Base-by-base conservation (phyloP, 169 alveolate genomes). In the Eimeria necatrix region DNA sequence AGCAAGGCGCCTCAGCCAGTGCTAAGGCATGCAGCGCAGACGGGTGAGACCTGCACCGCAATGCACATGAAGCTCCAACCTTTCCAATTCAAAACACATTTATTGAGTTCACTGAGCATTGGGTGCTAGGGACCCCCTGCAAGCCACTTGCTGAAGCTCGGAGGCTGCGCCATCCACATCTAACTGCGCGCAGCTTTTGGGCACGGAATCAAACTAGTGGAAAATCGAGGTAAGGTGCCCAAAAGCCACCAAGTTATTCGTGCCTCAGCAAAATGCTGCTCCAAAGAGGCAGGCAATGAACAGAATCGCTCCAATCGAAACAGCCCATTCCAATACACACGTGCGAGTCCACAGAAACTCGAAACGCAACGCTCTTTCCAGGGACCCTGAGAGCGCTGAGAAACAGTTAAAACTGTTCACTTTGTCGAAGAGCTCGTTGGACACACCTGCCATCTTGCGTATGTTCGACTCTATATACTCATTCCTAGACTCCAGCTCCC, bases 271-370 rank as follows among this genome's bases (percentile, higher is more conserved):
- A 26, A 52, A 22, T 7, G n/a, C 9, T n/a, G 89, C 46, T 49
- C 49, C 32, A 22, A 49, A 80, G 18, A 80, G 51, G 48, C 26
- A 51, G 71, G 41, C 59, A 49, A 24, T 6, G 12, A 80, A 20
- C 89, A 80, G n/a, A 9, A 32, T 7, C n/a, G 20, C 18, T 68
- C 89, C 89, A n/a, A 80, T 10, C 22, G 89, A 48, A 10, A 80
- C 51, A 8, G 71, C 71, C 26, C 70, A 80, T 20, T 80, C 89
- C 6, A n/a, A 68, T 9, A 22, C 9, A 70, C 18, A 26, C 18
- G 48, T 80, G 68, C 89, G 89, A n/a, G 71, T 5, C 89, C 89
- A 80, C 73, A 80, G 61, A n/a, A 12, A 18, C 46, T 80, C 89
- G 20, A 80, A 0, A 8, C 73, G 4, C 73, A 51, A 49, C 49